A percentile compares a stretch with the other conserved stretches of the same genome.
Conservation (phyloP, 2,329 filamentous ascomycete genomes). For the Ascosphaera apis region DNA sequence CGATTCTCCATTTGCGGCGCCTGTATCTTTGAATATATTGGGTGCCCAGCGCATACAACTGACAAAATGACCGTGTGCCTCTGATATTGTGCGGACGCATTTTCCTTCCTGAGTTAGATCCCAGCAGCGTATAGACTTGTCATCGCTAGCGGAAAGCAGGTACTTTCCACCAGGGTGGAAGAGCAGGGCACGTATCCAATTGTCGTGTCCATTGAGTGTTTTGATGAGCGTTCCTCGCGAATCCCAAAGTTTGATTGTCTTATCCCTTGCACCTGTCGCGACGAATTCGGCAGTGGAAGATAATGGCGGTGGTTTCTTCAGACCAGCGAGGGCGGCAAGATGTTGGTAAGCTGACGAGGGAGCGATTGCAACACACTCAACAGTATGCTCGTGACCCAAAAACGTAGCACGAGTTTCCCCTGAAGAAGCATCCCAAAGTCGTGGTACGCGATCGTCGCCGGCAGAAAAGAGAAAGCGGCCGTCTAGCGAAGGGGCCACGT, state of each 20-base stretch:
- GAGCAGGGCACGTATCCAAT: constrained; percentile 69
- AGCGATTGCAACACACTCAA: constrained; percentile 72
- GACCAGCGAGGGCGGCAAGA: constrained; percentile 51
- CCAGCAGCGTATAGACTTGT: constrained; percentile 87
- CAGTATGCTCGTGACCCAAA: constrained; percentile 63
- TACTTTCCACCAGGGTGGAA: constrained; percentile 90
- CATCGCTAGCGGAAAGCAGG: constrained; percentile 62
- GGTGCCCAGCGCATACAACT: constrained; percentile 78
- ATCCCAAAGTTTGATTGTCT: constrained; percentile 79
- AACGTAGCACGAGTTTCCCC: constrained; percentile 58
- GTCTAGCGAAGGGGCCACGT: constrained; percentile 61
- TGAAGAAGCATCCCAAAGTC: constrained; percentile 63
- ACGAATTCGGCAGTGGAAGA: constrained; percentile 66
- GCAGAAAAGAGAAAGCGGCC: constrained; percentile 64
- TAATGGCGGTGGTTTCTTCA: constrained; percentile 57
- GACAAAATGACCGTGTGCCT: constrained; percentile 65
- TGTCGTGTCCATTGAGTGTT: constrained; percentile 70
- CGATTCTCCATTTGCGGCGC: constrained; percentile 5
- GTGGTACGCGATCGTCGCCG: constrained; percentile 58
- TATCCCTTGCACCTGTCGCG: constrained; percentile 74
- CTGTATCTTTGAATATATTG: constrained; percentile 38
- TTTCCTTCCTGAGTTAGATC: constrained; percentile 76
- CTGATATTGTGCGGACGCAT: constrained; percentile 59
- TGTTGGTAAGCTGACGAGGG: constrained; percentile 58
- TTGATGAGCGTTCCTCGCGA: constrained; percentile 63